Evolutionary conservation across 768 basidiomycete genomes (phyloP).

Genomic region (Gelatoporia subvermispora): DNA sequence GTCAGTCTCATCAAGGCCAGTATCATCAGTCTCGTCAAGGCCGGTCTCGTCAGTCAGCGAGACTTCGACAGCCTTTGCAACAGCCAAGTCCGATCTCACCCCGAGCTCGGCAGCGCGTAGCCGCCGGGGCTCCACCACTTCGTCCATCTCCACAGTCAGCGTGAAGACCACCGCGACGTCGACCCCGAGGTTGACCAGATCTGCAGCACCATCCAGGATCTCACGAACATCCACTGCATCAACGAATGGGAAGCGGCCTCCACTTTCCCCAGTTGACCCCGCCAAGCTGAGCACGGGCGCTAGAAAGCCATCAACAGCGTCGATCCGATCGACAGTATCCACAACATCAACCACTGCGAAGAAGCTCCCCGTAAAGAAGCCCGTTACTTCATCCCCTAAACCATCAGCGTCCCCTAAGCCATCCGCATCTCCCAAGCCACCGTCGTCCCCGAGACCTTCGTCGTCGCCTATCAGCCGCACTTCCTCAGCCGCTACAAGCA

Average conservation of each 20-base stretch:
- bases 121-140: constrained; percentile 26
- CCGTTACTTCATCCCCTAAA: not conserved
- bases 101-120: constrained; percentile 29
- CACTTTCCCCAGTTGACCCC: constrained; percentile 14
- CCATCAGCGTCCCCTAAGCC: constrained; percentile 8
- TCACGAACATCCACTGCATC: constrained; percentile 17
- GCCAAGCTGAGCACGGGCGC: constrained; percentile 10
- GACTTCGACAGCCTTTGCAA: constrained; percentile 39
- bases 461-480: not conserved
- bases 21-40: constrained; percentile 9
- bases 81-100: constrained; percentile 35
- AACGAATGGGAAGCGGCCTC: constrained; percentile 11
- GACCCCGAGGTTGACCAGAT: constrained; percentile 13
- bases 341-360: constrained; percentile 15
- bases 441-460: constrained; percentile 6
- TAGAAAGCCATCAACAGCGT: constrained; percentile 23
- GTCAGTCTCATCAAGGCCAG: constrained; percentile 23
- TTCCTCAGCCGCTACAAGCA: not conserved
- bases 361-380: constrained; percentile 9
- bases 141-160: constrained; percentile 26
- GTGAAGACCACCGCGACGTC: constrained; percentile 23
- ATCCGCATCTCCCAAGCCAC: constrained; percentile 2
- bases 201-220: constrained; percentile 19
- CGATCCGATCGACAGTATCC: constrained; percentile 24
- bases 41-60: constrained; percentile 31